phyloP scores from a whole-genome alignment of 2,329 filamentous ascomycete species.

The Zalaria obscura region DNA sequence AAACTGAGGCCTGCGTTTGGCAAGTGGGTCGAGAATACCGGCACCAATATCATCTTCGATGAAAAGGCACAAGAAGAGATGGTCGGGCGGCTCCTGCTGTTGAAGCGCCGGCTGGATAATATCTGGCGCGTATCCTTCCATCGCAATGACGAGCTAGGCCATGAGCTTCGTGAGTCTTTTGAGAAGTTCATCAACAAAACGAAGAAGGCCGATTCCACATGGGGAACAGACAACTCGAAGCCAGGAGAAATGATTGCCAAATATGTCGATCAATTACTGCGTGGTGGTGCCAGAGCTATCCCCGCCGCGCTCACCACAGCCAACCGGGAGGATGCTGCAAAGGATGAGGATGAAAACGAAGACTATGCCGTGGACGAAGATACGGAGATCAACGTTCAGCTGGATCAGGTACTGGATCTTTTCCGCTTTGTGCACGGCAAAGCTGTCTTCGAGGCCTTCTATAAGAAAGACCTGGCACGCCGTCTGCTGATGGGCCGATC shows the following conservation, averaged over 20 bases:
- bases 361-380: constrained; percentile 70
- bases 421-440: constrained; percentile 97
- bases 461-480: constrained; percentile 91
- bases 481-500: constrained; percentile 83
- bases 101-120: constrained; percentile 66
- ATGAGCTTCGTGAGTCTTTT: constrained; percentile 73
- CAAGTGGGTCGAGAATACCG: constrained; percentile 63
- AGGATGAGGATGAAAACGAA: constrained; percentile 44
- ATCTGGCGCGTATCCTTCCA: constrained; percentile 66
- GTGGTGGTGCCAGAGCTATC: constrained; percentile 74
- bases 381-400: constrained; percentile 75
- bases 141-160: constrained; percentile 61
- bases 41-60: constrained; percentile 66
- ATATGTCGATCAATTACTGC: constrained; percentile 79
- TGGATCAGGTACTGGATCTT: constrained; percentile 84
- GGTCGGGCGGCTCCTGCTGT: constrained; percentile 66
- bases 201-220: constrained; percentile 55
- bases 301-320: constrained; percentile 51
- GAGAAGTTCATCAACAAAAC: constrained; percentile 83
- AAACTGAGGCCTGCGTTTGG: constrained; percentile 61
- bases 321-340: constrained; percentile 38
- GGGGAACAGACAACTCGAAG: constrained; percentile 76
- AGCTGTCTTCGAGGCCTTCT: constrained; percentile 95
- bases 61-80: constrained; percentile 68
- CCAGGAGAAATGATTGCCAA: constrained; percentile 98